A percentile compares a stretch with the other conserved stretches of the same genome.
Conservation (phyloP, 2,329 filamentous ascomycete genomes). For the Alternaria arbusti region DNA sequence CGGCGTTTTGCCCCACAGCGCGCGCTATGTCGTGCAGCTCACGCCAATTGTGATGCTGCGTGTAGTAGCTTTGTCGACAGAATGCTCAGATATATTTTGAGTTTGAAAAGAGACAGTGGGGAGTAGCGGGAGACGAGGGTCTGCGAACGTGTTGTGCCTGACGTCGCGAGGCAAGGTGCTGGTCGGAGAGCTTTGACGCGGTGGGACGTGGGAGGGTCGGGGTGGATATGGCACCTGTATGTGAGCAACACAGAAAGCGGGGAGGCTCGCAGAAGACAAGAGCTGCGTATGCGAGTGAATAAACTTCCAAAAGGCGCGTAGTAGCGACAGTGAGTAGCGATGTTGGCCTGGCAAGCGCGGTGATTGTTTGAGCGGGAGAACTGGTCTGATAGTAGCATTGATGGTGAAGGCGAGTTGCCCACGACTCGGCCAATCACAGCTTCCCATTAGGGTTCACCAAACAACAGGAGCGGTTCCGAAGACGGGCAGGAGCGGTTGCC, state of each 20-base stretch:
- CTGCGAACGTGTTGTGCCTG: neutral
- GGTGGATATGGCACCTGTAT: neutral
- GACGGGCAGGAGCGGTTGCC: neutral
- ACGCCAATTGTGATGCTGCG: neutral
- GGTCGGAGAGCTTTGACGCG: slow-evolving; percentile 8
- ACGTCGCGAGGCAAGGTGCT: neutral
- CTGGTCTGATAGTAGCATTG: slow-evolving; percentile 18
- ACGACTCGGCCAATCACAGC: slow-evolving; percentile 8
- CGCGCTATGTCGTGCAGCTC: slow-evolving; percentile 3
- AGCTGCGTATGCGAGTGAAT: slow-evolving; percentile 22
- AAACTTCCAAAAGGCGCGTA: slow-evolving; percentile 17
- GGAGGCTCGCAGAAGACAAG: neutral
- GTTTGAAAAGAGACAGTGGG: neutral
- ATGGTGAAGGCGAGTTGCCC: slow-evolving; percentile 16
- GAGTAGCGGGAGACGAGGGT: neutral
- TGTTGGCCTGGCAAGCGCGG: slow-evolving; percentile 18
- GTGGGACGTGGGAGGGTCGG: slow-evolving; percentile 2
- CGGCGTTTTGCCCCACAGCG: slow-evolving; percentile 1
- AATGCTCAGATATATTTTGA: neutral
- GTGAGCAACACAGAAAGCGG: slow-evolving; percentile 3
- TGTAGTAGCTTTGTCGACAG: neutral
- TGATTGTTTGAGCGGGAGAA: slow-evolving; percentile 21
- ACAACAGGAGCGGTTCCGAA: neutral
- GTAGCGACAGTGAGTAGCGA: slow-evolving; percentile 18
- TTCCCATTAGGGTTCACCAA: neutral